Conservation (phyloP, 208 protist genomes). For the Trypanosoma mega region DNA sequence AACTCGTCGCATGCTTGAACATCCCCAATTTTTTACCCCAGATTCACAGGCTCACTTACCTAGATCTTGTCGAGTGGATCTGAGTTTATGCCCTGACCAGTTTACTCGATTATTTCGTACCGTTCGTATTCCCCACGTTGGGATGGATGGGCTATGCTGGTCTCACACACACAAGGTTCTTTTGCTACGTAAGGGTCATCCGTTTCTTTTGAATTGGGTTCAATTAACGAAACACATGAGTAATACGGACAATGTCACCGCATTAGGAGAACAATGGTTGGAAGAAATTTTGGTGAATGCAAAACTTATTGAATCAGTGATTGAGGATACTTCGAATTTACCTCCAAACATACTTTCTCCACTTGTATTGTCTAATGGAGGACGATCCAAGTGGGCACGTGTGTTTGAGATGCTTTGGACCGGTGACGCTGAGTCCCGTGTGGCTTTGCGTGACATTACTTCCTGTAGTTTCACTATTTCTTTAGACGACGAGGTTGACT, state of each 20-base stretch:
- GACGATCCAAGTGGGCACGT: slow-evolving; percentile 16
- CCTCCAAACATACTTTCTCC: slow-evolving; percentile 10
- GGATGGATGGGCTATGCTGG: slow-evolving; percentile 24
- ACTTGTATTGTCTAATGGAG: slow-evolving; percentile 21
- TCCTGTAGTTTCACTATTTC: slow-evolving; percentile 25
- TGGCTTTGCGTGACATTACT: slow-evolving; percentile 21
- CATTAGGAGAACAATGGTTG: slow-evolving; percentile 2
- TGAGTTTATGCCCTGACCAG: slow-evolving; percentile 26
- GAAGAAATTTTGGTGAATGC: slow-evolving; percentile 25
- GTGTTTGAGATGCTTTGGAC: slow-evolving; percentile 21
- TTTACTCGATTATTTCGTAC: slow-evolving; percentile 22
- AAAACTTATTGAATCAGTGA: slow-evolving; percentile 19
- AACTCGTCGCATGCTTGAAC: slow-evolving; percentile 8
- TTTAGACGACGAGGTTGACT: slow-evolving; percentile 19
- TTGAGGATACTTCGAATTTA: slow-evolving; percentile 4
- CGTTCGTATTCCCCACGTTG: slow-evolving; percentile 25
- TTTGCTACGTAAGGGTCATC: slow-evolving; percentile 18
- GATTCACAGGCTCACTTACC: slow-evolving; percentile 16
- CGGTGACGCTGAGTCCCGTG: slow-evolving; percentile 2
- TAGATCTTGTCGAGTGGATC: slow-evolving; percentile 19
- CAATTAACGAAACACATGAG: background rate
- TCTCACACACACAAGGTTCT: slow-evolving; percentile 22
- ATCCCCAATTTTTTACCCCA: slow-evolving; percentile 14
- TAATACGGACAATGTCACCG: background rate
- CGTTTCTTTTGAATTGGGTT: slow-evolving; percentile 22